A percentile compares a stretch with the other conserved stretches of the same genome.
These are phyloP conservation scores for Acer saccharum DNA, from an alignment of 345 rosid species.

Conservation along the genomic window DNA sequence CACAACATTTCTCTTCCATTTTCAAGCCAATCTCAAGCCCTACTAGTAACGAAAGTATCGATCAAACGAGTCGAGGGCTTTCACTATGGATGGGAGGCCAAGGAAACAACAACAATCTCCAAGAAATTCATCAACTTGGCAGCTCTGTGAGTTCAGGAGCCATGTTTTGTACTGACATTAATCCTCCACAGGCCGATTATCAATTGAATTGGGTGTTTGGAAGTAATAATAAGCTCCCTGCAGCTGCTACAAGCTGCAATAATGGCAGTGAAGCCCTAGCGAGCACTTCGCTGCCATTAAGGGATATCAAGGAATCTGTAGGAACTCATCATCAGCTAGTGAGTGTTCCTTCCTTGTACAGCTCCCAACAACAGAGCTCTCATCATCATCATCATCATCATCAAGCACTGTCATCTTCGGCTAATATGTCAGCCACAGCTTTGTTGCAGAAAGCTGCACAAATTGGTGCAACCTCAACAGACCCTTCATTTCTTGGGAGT, in stretches of 20 bases:
- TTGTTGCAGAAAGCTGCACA: conserved; percentile 92
- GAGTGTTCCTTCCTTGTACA: conserved; percentile 78
- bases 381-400: conserved; percentile 20
- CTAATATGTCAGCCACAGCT: conserved; percentile 91
- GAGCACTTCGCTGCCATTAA: conserved; percentile 39
- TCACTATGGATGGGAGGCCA: conserved; percentile 49
- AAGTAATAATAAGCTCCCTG: conserved; percentile 27
- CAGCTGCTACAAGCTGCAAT: neutral
- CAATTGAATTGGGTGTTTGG: conserved; percentile 56
- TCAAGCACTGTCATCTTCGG: conserved; percentile 35
- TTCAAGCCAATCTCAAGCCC: conserved; percentile 54
- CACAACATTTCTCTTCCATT: conserved; percentile 53
- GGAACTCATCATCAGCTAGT: conserved; percentile 28
- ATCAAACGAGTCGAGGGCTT: conserved; percentile 37
- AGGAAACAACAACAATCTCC: conserved; percentile 38
- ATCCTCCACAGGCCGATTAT: conserved; percentile 37
- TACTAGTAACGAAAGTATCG: conserved; percentile 25
- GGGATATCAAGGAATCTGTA: conserved; percentile 32
- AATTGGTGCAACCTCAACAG: conserved; percentile 68
- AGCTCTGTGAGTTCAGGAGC: conserved; percentile 28
- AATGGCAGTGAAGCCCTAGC: conserved; percentile 23
- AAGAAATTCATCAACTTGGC: conserved; percentile 40
- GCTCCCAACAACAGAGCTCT: conserved; percentile 49
- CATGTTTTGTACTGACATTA: conserved; percentile 22
- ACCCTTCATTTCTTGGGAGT: conserved; percentile 55